Base-by-base conservation (phyloP, 345 rosid species). In the Tarenaya hassleriana region DNA sequence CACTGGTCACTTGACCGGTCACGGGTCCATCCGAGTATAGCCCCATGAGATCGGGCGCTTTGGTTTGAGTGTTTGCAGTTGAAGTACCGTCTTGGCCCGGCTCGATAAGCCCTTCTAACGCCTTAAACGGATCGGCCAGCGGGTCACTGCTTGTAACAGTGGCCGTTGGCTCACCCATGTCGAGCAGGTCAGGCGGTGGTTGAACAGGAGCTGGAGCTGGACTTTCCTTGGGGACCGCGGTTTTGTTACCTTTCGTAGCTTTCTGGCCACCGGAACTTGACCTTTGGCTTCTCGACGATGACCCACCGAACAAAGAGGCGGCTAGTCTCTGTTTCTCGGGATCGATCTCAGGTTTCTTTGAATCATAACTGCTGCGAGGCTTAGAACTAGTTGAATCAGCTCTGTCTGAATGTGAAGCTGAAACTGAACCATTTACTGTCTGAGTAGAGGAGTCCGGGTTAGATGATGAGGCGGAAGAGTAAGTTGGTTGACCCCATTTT, bases 311-410 rank as follows among this genome's bases (percentile, higher is more conserved):
- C 52, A 92, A 61, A 33, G 98, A 88, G 41, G 97, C 98, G 50
- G 95, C 98, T 11, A 92, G 97, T 76, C 80, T 88, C 82, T 92
- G 91, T 71, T 85, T 92, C 69, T 88, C 97, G n/a, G 81, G 74
- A 49, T 86, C 69, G 15, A 85, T 61, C 66, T 87, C 95, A 0
- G 81, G 71, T 69, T 73, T 84, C 79, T 67, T 83, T 47, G 83
- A n/a, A n/a, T n/a, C n/a, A n/a, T n/a, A n/a, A n/a, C n/a, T n/a
- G n/a, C n/a, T n/a, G n/a, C n/a, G n/a, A n/a, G n/a, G n/a, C n/a
- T n/a, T n/a, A n/a, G n/a, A 58, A 38, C 62, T 75, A 62, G 60
- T 59, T 24, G 86, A 49, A 53, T 69, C 69, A 19, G 56, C 61
- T 34, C 56, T 70, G 46, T 75, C 86, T 1, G 33, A 56, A 55